Evolutionary conservation across 164 flowering plant species (phyloP).

Genomic region (Buxus sempervirens): DNA sequence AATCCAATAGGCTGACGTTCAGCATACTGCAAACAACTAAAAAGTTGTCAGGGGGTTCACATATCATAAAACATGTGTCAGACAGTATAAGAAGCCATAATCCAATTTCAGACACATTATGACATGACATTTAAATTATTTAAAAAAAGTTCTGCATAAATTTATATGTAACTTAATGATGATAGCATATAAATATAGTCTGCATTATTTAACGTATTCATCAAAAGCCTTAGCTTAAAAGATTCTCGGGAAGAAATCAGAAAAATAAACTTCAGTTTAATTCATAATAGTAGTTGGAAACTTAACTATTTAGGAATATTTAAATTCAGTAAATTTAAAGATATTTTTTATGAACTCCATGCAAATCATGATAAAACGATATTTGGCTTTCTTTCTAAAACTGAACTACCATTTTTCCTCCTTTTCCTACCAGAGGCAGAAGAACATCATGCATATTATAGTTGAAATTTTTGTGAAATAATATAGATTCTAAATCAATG

Average conservation of each 20-base stretch:
- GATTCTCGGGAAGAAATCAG: too few species aligned
- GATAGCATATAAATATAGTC: neutral
- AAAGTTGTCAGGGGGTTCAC: neutral
- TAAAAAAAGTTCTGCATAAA: neutral
- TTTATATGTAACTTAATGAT: neutral
- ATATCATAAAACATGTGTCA: neutral
- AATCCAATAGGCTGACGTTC: conserved; percentile 91
- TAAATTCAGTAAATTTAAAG: neutral
- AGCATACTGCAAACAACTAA: conserved; percentile 70
- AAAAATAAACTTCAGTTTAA: neutral
- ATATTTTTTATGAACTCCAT: neutral
- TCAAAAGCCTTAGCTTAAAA: neutral
- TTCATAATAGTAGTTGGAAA: neutral
- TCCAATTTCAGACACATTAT: neutral
- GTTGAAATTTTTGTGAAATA: too few species aligned
- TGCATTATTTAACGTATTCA: neutral
- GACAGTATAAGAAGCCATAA: neutral
- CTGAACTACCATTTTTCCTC: neutral
- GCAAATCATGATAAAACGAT: neutral
- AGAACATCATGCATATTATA: neutral
- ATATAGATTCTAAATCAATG: too few species aligned
- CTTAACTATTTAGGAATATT: neutral
- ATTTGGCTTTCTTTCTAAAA: too few species aligned
- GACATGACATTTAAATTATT: neutral
- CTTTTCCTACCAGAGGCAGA: neutral